Percentiles rank a stretch among this genome's conserved stretches.
Evolutionary conservation across 805 yeast species (phyloP).

Genomic region (Pichia cephalocereana): DNA sequence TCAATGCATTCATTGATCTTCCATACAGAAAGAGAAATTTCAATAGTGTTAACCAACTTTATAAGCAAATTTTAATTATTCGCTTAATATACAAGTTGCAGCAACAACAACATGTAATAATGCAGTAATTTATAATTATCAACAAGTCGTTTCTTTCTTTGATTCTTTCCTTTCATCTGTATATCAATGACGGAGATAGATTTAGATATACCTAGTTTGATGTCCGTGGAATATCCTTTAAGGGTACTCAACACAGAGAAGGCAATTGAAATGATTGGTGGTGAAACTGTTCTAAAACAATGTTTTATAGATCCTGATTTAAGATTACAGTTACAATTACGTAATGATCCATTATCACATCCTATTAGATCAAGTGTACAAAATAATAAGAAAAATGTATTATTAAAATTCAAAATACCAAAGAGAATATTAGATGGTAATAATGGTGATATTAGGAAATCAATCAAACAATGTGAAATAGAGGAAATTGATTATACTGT

Average conservation of each 20-base stretch:
- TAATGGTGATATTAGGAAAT: slow-evolving; percentile 34
- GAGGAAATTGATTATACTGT: slow-evolving; percentile 28
- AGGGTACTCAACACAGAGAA: slow-evolving; percentile 50
- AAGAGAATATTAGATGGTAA: slow-evolving; percentile 37
- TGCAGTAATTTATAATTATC: too few relatives aligned
- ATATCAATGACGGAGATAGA: slow-evolving; percentile 27
- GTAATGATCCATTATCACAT: slow-evolving; percentile 37
- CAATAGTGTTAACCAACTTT: too few relatives aligned
- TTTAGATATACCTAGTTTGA: slow-evolving; percentile 63
- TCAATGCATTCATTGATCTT: too few relatives aligned
- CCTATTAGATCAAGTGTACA: slow-evolving; percentile 47
- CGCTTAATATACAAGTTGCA: too few relatives aligned
- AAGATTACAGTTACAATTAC: slow-evolving; percentile 22
- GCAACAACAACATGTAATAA: too few relatives aligned
- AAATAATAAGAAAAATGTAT: slow-evolving; percentile 51
- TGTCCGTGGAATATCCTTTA: slow-evolving; percentile 74
- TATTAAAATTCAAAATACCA: slow-evolving; percentile 54
- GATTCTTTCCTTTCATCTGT: neutral
- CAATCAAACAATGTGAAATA: slow-evolving; percentile 31
- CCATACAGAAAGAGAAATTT: too few relatives aligned
- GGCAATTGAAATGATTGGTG: slow-evolving; percentile 68
- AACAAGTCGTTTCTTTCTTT: too few relatives aligned
- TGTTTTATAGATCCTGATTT: slow-evolving; percentile 32
- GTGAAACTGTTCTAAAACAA: slow-evolving; percentile 33
- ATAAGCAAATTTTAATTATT: too few relatives aligned